Conservation (phyloP, 1,139 yeast genomes). For the Candida sp. region DNA sequence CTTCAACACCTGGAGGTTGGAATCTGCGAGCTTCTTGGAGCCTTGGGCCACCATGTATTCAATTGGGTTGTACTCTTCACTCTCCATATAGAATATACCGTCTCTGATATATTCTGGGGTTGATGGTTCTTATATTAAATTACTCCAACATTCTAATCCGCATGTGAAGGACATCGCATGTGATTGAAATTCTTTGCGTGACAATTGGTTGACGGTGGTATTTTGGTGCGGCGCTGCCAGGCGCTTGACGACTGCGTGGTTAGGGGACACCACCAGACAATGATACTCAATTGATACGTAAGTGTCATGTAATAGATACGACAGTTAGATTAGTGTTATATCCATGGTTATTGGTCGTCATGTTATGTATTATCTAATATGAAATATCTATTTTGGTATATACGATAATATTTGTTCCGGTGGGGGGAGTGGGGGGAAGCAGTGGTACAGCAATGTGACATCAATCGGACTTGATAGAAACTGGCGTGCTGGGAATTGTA, state of each 20-base stretch:
- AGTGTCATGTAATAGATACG: too few species aligned
- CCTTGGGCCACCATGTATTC: slow-evolving; percentile 40
- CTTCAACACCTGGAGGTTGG: slow-evolving; percentile 53
- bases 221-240: background rate
- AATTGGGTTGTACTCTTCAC: slow-evolving; percentile 1
- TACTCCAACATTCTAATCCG: background rate
- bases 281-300: too few species aligned
- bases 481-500: too few species aligned
- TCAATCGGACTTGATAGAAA: too few species aligned
- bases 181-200: background rate
- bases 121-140: background rate
- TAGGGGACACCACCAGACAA: too few species aligned
- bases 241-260: too few species aligned
- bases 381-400: background rate
- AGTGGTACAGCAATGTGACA: too few species aligned
- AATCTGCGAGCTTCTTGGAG: slow-evolving; percentile 65
- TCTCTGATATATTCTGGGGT: background rate
- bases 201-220: background rate
- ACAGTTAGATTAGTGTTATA: too few species aligned
- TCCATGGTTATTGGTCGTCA: too few species aligned
- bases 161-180: background rate
- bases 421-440: background rate
- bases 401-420: background rate
- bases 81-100: background rate
- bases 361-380: too few species aligned